Evolutionary conservation across 2,329 filamentous ascomycete species (phyloP), one percentile per base, ranked within the genome.

Genomic region (Aspergillus piperis): DNA sequence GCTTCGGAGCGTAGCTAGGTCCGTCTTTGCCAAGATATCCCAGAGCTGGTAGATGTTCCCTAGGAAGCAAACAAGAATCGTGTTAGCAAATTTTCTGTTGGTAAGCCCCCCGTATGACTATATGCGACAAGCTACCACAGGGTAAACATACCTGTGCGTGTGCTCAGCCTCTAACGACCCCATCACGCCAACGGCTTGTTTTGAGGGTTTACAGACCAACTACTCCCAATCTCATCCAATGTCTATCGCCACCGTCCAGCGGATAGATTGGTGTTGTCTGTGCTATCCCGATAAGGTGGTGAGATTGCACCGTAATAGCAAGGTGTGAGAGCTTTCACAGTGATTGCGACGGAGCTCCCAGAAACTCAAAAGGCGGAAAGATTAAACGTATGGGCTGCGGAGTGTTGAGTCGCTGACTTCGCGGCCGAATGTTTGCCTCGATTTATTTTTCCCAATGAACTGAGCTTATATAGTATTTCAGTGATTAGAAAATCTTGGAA

Each of bases 1-100:
- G 71, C 60, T 74, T 75, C 13, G 72, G 68, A 27, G 70, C 66
- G 59, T 73, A 75, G 23, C 70, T 74, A 23, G 73, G 67, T 51
- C 70, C 73, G 66, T 79, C 78, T 59, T 71, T 75, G 27, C 72
- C 75, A 51, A 80, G 61, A 61, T 76, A 77, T 60, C 71, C 75
- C 55, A 81, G 76, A 4, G 79, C 74, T 54, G 79, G 78, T 38
- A 81, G 70, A 67, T 75, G 74, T 64, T 78, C 75, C 68, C 78
- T 80, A 62, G 27, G 53, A 62, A 5, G 25, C 39, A 42, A 54
- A 41, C 59, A 32, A 30, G 10, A 27, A 52, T 23, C 13, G 64
- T 76, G 64, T 76, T 58, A 76, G 71, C 61, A 64, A 60, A 49
- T 57, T 47, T 15, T 36, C 49, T 59, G 21, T 54, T 25, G 44